phyloP scores from a whole-genome alignment of 768 basidiomycete species.

The Pleurotus eryngii region DNA sequence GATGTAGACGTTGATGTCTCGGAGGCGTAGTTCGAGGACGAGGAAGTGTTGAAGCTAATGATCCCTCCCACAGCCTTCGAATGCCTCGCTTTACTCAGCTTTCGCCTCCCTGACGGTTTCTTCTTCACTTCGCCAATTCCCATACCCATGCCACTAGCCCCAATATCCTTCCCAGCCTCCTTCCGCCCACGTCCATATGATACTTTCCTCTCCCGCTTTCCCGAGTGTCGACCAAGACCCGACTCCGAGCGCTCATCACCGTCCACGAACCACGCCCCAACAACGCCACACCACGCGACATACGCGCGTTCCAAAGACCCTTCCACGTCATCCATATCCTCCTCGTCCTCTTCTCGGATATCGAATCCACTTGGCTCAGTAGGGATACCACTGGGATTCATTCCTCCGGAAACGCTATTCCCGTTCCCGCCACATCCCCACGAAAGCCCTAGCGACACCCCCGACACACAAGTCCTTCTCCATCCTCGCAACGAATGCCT shows the following conservation, averaged over 20 bases:
- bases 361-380: no score
- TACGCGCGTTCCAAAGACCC: slow-evolving; percentile 35
- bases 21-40: no score
- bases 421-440: slow-evolving; percentile 19
- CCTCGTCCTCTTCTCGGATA: not conserved
- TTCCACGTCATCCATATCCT: slow-evolving; percentile 37
- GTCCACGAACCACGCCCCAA: slow-evolving; percentile 37
- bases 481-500: slow-evolving; percentile 33
- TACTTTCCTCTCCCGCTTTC: not conserved
- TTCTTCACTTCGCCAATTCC: no score
- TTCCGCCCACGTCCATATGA: not conserved
- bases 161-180: not conserved
- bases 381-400: no score
- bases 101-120: no score
- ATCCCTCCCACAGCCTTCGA: no score
- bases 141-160: not conserved
- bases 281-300: slow-evolving; percentile 46
- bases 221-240: not conserved
- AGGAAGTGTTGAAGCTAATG: no score
- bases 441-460: slow-evolving; percentile 50
- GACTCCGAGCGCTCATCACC: not conserved
- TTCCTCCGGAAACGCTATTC: not conserved
- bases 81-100: no score
- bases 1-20: no score
- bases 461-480: slow-evolving; percentile 45